Base-by-base conservation (phyloP, 352 stramenopile species). In the Globisporangium takayamanum region DNA sequence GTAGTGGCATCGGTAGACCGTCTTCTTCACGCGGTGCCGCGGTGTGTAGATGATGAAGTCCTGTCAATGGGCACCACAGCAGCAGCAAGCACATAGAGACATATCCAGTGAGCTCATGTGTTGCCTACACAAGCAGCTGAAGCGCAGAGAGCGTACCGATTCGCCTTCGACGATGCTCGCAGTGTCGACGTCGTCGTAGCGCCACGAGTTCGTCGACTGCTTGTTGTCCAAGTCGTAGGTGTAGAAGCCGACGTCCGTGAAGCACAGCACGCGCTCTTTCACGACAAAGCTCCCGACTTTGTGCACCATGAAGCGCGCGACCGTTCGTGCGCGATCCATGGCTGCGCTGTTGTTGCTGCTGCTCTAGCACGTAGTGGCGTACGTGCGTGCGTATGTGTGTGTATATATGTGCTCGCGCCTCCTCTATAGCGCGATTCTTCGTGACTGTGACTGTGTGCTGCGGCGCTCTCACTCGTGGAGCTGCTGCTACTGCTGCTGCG, bases 221-320 rank as follows among this genome's bases (percentile, higher is more conserved):
- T 89, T 78, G 50, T 68, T 85, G 60, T 93, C 83, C 11, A 69
- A 62, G 50, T 91, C 80, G 59, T 85, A 72, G 18, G 83, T 93
- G 41, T 64, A 91, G 56, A 93, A 93, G 16, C 69, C 73, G 49
- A 79, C 73, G 52, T 88, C 78, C 22, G 73, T 78, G n/a, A 93
- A 87, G 68, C 80, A 89, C 46, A 93, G 58, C 60, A 91, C 80
- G 54, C 83, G 83, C 66, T 91, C 83, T 59, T 93, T 93, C n/a
- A 88, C 69, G 50, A 88, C 79, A 58, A 92, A 92, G 61, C 72
- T 87, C 57, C 80, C 80, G 53, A 93, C 80, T 55, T 91, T 93
- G 69, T 88, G 74, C 55, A 93, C 81, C 80, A 91, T 89, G 64
- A 87, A 93, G 57, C 83, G 83, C 57, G 76, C 83, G 30, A 87